These are phyloP conservation scores for Biscogniauxia mediterranea DNA, from an alignment of 2,329 filamentous ascomycete genomes.

Conservation along the genomic window DNA sequence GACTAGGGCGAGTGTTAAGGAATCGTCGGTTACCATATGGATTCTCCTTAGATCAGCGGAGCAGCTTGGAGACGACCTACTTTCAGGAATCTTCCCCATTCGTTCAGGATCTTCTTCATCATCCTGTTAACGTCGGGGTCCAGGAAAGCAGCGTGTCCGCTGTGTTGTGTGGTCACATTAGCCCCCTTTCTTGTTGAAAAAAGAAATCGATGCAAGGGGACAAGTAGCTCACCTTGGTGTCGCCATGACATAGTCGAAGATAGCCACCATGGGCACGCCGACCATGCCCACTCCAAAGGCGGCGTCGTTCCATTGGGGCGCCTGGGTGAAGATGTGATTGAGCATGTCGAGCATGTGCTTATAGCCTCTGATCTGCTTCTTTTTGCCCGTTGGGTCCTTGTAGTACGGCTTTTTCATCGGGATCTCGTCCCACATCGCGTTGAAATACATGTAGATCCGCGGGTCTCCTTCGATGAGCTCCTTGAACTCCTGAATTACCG, in stretches of 20 bases:
- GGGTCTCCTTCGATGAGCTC: conserved; percentile 63
- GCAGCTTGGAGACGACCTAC: conserved; percentile 27
- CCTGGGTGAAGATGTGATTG: conserved; percentile 55
- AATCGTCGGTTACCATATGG: no score
- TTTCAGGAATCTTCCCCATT: conserved; percentile 55
- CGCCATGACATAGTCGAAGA: conserved; percentile 57
- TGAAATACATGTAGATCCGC: conserved; percentile 65
- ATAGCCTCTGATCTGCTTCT: conserved; percentile 62
- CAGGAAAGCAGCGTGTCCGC: conserved; percentile 53
- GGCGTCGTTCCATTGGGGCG: conserved; percentile 53
- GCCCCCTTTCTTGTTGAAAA: not conserved
- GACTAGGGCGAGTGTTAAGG: conserved; percentile 36
- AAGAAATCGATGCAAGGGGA: not conserved
- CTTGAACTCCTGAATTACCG: conserved; percentile 63
- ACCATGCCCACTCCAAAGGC: conserved; percentile 52
- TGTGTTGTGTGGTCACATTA: conserved; percentile 9
- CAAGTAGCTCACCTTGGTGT: conserved; percentile 42
- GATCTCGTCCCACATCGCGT: conserved; percentile 67
- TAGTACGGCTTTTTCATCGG: conserved; percentile 59
- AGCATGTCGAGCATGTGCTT: conserved; percentile 64
- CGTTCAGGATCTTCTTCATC: conserved; percentile 54
- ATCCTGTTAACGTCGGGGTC: conserved; percentile 54
- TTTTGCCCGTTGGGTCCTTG: conserved; percentile 58
- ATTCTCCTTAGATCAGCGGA: no score
- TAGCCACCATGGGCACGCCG: conserved; percentile 51